phyloP scores from a whole-genome alignment of 768 basidiomycete species.

The Amanita fuliginea region DNA sequence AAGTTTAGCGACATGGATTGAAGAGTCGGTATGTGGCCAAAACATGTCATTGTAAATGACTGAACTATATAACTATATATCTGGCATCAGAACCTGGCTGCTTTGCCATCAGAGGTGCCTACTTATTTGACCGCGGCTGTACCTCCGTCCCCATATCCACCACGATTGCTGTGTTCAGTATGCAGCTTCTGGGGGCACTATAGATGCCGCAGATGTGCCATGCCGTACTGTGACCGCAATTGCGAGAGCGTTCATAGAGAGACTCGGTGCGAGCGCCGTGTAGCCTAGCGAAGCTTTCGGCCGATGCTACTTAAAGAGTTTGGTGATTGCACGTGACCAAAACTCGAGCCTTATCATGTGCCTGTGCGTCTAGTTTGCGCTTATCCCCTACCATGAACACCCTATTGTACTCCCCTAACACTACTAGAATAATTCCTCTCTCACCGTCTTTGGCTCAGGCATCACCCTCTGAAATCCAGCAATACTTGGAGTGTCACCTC shows the following conservation, averaged over 20 bases:
- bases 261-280: slow-evolving; percentile 69
- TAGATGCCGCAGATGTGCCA: slow-evolving; percentile 65
- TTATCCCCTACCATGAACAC: too few species aligned
- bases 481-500: too few species aligned
- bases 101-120: slow-evolving; percentile 39
- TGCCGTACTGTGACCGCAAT: slow-evolving; percentile 65
- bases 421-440: too few species aligned
- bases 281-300: slow-evolving; percentile 28
- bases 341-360: too few species aligned
- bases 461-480: too few species aligned
- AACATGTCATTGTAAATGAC: not conserved
- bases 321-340: too few species aligned
- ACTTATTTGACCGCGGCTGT: slow-evolving; percentile 65
- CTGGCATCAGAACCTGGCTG: slow-evolving; percentile 40
- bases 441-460: too few species aligned
- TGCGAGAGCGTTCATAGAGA: slow-evolving; percentile 71
- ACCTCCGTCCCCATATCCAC: slow-evolving; percentile 49
- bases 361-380: too few species aligned
- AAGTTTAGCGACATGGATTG: slow-evolving; percentile 58
- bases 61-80: slow-evolving; percentile 3
- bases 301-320: slow-evolving; percentile 6
- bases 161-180: slow-evolving; percentile 70
- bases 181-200: slow-evolving; percentile 81
- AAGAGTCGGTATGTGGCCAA: slow-evolving; percentile 61
- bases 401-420: too few species aligned